phyloP scores from a whole-genome alignment of 225 moss, liverwort and hornwort species.

The Straminergon stramineum region DNA sequence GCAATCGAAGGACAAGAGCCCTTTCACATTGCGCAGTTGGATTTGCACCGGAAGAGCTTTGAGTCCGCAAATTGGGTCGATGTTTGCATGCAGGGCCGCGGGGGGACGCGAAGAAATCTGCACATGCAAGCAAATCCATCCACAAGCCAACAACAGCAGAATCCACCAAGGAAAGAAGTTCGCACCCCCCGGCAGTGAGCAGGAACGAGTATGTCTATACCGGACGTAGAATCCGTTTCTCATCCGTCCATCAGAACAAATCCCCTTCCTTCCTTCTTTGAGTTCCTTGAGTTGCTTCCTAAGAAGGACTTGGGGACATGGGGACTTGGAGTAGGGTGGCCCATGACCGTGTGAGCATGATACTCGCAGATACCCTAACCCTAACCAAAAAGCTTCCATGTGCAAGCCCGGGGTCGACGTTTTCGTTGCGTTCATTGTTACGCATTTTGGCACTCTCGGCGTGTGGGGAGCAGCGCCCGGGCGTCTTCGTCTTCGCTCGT shows the following conservation, averaged over 20 bases:
- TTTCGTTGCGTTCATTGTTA: neutral
- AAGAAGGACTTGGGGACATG: neutral
- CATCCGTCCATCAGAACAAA: neutral
- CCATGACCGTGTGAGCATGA: slow-evolving; percentile 10
- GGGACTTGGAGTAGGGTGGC: neutral
- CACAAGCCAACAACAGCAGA: neutral
- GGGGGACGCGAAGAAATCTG: neutral
- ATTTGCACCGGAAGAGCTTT: neutral
- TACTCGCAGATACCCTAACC: slow-evolving; percentile 22
- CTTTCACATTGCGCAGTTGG: neutral
- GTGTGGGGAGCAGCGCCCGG: neutral
- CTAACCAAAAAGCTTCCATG: neutral
- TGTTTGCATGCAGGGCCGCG: neutral
- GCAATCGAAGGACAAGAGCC: neutral
- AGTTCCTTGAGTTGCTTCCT: neutral
- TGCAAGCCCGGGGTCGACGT: neutral
- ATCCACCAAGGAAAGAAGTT: neutral
- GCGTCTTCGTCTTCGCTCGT: neutral
- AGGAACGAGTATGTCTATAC: neutral
- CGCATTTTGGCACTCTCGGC: neutral
- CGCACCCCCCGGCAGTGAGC: neutral
- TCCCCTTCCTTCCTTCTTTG: neutral
- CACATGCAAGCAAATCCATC: neutral
- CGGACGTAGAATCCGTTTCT: neutral
- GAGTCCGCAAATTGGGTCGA: neutral